Base-by-base conservation (phyloP, 2,329 filamentous ascomycete species). In the Fusarium nelsonii region DNA sequence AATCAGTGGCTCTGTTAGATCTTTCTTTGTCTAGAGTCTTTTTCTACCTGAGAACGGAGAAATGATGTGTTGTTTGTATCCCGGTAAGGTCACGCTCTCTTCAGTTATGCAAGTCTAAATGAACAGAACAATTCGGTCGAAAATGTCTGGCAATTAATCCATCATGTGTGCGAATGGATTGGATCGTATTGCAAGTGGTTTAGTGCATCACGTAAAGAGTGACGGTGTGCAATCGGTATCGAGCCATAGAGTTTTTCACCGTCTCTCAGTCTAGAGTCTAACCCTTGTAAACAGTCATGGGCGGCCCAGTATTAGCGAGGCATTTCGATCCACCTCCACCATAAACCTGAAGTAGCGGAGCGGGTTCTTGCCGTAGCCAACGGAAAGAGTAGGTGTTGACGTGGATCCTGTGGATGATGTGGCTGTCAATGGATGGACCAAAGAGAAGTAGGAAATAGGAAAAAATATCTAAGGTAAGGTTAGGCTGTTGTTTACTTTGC, bases 391-490 rank as follows among this genome's bases (percentile, higher is more conserved):
- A 23, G 23, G 23, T 23, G 23, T 23, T 23, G 23, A 23, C 50
- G 57, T 63, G 69, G 62, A 52, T 52, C 59, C 55, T 53, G 63
- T 72, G 72, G 70, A 68, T 71, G 72, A 74, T 74, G 72, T 74
- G 72, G 72, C 72, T 74, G 68, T 48, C 71, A 68, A 62, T 74
- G 71, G 72, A 74, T 74, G 72, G 71, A 66, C 64, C 62, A 60
- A 65, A 62, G 54, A 50, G 44, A 59, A 62, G 57, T 56, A 57
- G 52, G 40, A 28, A 18, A 34, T 20, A 33, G 43, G 55, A 43
- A 58, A 53, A 59, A 48, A 59, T 23, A 41, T 41, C 3, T 30
- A 30, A 7, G 28, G 7, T 30, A 20, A 20, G 20, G 20, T 20
- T 20, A 23, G 23, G 23, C 4, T 30, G 40, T 69, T 65, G 46